phyloP scores from a whole-genome alignment of 2,329 filamentous ascomycete genomes.

The Ophiosphaerella korrae region DNA sequence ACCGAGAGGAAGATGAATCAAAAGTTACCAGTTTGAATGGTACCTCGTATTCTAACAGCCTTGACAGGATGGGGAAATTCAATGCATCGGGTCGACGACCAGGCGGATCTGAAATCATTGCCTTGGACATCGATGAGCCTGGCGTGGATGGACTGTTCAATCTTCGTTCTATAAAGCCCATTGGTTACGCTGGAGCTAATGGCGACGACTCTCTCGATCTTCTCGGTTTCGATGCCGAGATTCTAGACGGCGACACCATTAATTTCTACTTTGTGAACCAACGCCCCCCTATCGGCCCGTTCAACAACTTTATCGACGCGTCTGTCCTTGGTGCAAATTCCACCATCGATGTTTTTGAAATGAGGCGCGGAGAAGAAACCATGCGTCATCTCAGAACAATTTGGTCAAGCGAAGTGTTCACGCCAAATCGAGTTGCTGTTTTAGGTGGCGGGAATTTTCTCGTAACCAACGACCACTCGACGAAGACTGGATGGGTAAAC shows the following conservation, averaged over 20 bases:
- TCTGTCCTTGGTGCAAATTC: slow-evolving; percentile 29
- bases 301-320: slow-evolving; percentile 27
- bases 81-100: slow-evolving; percentile 30
- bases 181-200: slow-evolving; percentile 27
- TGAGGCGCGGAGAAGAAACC: slow-evolving; percentile 21
- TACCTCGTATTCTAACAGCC: slow-evolving; percentile 1
- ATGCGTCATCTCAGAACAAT: slow-evolving; percentile 34
- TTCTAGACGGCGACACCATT: slow-evolving; percentile 28
- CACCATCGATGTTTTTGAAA: slow-evolving; percentile 35
- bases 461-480: slow-evolving; percentile 36
- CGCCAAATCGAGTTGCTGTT: slow-evolving; percentile 31
- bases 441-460: slow-evolving; percentile 26
- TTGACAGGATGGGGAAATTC: slow-evolving; percentile 16
- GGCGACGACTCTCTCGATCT: slow-evolving; percentile 29
- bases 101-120: slow-evolving; percentile 31
- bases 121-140: slow-evolving; percentile 34
- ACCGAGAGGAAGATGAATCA: not conserved
- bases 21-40: too few relatives aligned
- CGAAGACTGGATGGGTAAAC: slow-evolving; percentile 28
- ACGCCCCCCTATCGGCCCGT: slow-evolving; percentile 29
- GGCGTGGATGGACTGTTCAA: slow-evolving; percentile 30
- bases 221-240: slow-evolving; percentile 34
- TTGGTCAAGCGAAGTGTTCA: slow-evolving; percentile 21
- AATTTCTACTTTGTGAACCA: slow-evolving; percentile 38
- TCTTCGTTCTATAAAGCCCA: slow-evolving; percentile 24